These are phyloP conservation scores for Craterostigma plantagineum DNA, from an alignment of 257 asterid species.

Conservation along the genomic window DNA sequence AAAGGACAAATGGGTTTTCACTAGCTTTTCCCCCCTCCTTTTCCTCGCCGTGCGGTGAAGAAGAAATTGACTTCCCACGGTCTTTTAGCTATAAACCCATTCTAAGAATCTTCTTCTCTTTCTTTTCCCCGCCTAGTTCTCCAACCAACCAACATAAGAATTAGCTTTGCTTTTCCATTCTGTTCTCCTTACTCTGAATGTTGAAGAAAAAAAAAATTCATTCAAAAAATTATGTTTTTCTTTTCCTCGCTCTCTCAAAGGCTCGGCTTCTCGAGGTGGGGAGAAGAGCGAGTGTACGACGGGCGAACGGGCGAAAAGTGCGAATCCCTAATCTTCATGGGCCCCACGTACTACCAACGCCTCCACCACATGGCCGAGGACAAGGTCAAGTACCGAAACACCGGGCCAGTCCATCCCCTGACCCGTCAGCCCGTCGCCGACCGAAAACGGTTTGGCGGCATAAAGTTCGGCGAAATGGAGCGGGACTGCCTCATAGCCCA, in stretches of 20 bases:
- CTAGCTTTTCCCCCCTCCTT: no score
- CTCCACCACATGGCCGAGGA: conserved; percentile 92
- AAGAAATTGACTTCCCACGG: no score
- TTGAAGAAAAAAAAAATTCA: no score
- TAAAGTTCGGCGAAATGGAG: conserved; percentile 92
- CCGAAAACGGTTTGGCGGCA: conserved; percentile 83
- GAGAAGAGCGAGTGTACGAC: conserved; percentile 62
- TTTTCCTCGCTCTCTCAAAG: conserved; percentile 31
- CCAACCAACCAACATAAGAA: no score
- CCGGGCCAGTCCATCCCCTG: conserved; percentile 90
- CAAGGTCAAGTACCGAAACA: conserved; percentile 76
- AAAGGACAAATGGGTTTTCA: no score
- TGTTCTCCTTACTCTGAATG: no score
- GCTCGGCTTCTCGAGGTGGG: conserved; percentile 76
- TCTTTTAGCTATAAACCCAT: no score
- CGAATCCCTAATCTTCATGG: conserved; percentile 54
- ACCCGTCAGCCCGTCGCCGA: conserved; percentile 97
- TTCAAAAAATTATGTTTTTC: no score
- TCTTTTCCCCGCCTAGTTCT: no score
- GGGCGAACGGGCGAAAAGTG: conserved; percentile 78
- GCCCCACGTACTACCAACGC: conserved; percentile 91
- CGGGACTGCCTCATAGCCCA: conserved; percentile 90
- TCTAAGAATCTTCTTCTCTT: no score
- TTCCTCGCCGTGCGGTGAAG: no score
- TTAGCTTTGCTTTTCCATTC: no score